Evolutionary conservation across 2,329 filamentous ascomycete species (phyloP).

Genomic region (Truncatella angustata): DNA sequence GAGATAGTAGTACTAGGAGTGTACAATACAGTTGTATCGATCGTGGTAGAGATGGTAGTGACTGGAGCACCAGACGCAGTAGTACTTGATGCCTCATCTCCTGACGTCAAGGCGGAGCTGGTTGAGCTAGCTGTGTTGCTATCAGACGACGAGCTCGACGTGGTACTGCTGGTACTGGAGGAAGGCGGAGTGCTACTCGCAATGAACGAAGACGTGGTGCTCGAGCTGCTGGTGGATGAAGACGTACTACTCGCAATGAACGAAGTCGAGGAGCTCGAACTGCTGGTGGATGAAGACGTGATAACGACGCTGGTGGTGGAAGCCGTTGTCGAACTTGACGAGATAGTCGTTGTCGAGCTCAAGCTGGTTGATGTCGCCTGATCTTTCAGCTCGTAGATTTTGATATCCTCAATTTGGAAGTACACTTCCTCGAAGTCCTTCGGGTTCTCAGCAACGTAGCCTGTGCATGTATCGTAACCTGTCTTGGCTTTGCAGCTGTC

Average conservation of each 20-base stretch:
- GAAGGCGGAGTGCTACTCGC: background rate
- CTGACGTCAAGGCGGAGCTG: background rate
- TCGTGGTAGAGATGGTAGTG: background rate
- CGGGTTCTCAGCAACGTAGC: slow-evolving; percentile 18
- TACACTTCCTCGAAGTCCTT: slow-evolving; percentile 15
- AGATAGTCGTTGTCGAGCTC: background rate
- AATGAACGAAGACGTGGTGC: background rate
- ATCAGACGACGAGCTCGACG: background rate
- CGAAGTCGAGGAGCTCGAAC: background rate
- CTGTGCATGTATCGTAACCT: slow-evolving; percentile 15
- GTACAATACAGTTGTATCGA: no score
- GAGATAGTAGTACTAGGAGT: no score
- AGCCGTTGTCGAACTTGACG: background rate
- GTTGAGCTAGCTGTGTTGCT: background rate
- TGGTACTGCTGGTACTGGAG: background rate
- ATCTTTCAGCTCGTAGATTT: slow-evolving; percentile 12
- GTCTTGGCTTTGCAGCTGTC: slow-evolving; percentile 19
- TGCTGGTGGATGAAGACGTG: background rate
- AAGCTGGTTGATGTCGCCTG: background rate
- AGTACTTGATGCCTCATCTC: background rate
- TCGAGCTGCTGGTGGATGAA: background rate
- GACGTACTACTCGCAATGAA: background rate
- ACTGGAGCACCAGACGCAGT: background rate
- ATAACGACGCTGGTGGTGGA: background rate
- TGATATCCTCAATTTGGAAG: slow-evolving; percentile 23